Conservation (phyloP, 2,329 filamentous ascomycete genomes). For the Elsinoe arachidis region DNA sequence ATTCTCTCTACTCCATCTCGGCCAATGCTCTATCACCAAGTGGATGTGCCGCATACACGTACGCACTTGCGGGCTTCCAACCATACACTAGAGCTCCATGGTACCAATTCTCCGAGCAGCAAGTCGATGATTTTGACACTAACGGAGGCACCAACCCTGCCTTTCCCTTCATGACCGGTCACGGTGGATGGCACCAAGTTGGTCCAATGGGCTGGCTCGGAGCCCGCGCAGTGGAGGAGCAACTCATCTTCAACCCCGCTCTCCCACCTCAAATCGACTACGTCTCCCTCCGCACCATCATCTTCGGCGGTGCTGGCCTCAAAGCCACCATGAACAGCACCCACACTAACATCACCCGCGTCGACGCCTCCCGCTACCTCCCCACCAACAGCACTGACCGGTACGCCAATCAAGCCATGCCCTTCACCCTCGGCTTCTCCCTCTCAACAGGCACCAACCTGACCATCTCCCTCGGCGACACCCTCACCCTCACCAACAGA, state of each 20-base stretch:
- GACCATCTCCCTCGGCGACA: slow-evolving; percentile 37
- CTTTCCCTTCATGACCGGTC: slow-evolving; percentile 62
- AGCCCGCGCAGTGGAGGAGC: slow-evolving; percentile 50
- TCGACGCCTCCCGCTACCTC: slow-evolving; percentile 34
- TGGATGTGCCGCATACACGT: slow-evolving; percentile 61
- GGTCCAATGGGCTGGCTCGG: slow-evolving; percentile 60
- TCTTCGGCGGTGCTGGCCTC: slow-evolving; percentile 58
- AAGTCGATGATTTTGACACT: slow-evolving; percentile 48
- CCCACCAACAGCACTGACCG: slow-evolving; percentile 44
- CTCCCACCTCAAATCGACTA: slow-evolving; percentile 57
- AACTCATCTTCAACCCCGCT: slow-evolving; percentile 54
- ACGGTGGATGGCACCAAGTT: slow-evolving; percentile 60
- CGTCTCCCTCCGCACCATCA: slow-evolving; percentile 54
- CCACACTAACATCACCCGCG: slow-evolving; percentile 53
- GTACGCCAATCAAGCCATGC: slow-evolving; percentile 48
- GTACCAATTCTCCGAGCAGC: slow-evolving; percentile 63
- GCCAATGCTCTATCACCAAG: slow-evolving; percentile 57
- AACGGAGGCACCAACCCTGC: slow-evolving; percentile 62
- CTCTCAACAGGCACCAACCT: slow-evolving; percentile 33
- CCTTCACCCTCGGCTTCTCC: slow-evolving; percentile 43
- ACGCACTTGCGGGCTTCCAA: slow-evolving; percentile 53
- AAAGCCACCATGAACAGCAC: slow-evolving; percentile 53
- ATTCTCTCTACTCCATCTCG: slow-evolving; percentile 59
- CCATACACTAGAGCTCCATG: slow-evolving; percentile 59
- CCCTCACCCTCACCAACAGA: slow-evolving; percentile 36